Evolutionary conservation across 495 filamentous ascomycete genomes (phyloP).

Genomic region (Penicillium samsonianum): DNA sequence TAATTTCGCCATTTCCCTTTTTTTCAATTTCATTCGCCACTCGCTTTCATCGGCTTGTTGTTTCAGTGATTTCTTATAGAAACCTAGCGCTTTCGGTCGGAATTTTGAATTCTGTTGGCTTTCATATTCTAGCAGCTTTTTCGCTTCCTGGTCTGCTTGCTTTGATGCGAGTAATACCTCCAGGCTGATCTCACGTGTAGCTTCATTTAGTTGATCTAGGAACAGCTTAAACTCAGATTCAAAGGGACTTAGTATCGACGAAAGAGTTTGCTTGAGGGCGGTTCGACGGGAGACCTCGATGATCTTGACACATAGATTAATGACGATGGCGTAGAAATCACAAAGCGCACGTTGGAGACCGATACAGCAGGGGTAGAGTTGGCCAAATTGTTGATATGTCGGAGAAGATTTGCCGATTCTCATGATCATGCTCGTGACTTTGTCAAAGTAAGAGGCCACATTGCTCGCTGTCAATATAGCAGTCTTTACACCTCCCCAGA

Average conservation of each 20-base stretch:
- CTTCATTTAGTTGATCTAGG: constrained; percentile 3
- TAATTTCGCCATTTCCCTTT: constrained; percentile 9
- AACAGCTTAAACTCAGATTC: constrained; percentile 24
- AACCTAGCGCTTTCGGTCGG: background rate
- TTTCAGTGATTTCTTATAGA: constrained; percentile 5
- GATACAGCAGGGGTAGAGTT: constrained; percentile 30
- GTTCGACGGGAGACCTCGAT: constrained; percentile 23
- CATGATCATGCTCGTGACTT: constrained; percentile 35
- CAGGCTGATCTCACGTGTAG: constrained; percentile 15
- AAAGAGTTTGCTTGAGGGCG: background rate
- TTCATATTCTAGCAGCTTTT: constrained; percentile 21
- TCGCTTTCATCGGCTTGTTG: constrained; percentile 10
- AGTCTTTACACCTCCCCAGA: constrained; percentile 41
- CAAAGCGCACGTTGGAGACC: constrained; percentile 35
- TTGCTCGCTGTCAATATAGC: constrained; percentile 32
- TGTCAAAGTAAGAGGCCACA: constrained; percentile 38
- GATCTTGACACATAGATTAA: constrained; percentile 34
- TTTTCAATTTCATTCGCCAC: constrained; percentile 9
- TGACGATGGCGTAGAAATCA: constrained; percentile 37
- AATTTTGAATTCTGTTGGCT: constrained; percentile 13
- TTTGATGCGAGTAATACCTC: constrained; percentile 27
- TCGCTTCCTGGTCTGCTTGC: constrained; percentile 19
- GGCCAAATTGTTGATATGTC: constrained; percentile 32
- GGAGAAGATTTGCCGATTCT: constrained; percentile 30
- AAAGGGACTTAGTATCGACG: constrained; percentile 1